These are phyloP conservation scores for Phytopythium helicoides DNA, from an alignment of 352 stramenopile genomes.

Conservation along the genomic window DNA sequence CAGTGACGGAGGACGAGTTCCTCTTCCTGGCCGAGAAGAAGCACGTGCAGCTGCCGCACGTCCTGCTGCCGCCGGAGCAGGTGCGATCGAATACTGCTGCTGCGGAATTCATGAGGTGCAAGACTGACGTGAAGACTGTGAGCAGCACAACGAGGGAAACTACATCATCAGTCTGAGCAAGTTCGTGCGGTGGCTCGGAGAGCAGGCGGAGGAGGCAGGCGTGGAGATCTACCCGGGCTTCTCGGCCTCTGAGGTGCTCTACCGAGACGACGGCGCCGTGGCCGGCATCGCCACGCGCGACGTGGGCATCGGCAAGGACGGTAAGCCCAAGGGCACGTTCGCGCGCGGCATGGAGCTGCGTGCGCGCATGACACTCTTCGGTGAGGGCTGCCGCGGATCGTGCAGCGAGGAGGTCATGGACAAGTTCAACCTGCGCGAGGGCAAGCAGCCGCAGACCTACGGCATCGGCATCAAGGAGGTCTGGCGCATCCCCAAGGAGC, in stretches of 20 bases:
- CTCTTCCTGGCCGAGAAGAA: conserved; percentile 90
- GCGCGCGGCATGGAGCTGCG: conserved; percentile 97
- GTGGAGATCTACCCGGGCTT: conserved; percentile 99
- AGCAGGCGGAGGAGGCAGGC: conserved; percentile 95
- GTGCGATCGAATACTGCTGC: too few relatives aligned
- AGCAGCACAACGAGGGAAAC: conserved; percentile 98
- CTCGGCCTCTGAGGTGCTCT: conserved; percentile 92
- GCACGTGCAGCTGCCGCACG: conserved; percentile 86
- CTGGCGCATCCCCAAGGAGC: conserved; percentile 89
- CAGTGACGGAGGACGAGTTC: conserved; percentile 95
- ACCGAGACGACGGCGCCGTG: conserved; percentile 80
- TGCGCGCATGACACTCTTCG: conserved; percentile 94
- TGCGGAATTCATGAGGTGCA: too few relatives aligned
- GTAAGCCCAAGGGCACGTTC: conserved; percentile 95
- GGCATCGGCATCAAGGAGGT: conserved; percentile 99
- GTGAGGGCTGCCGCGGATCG: conserved; percentile 96
- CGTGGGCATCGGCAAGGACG: conserved; percentile 97
- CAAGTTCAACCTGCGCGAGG: conserved; percentile 94
- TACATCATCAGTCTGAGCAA: conserved; percentile 98
- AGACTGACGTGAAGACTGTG: too few relatives aligned
- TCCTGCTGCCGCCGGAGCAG: conserved; percentile 91
- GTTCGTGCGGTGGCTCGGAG: conserved; percentile 95
- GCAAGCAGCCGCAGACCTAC: conserved; percentile 95
- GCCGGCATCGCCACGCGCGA: conserved; percentile 97
- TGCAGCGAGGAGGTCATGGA: conserved; percentile 97